phyloP scores from a whole-genome alignment of 306 rosid genomes.

The Ormosia emarginata region DNA sequence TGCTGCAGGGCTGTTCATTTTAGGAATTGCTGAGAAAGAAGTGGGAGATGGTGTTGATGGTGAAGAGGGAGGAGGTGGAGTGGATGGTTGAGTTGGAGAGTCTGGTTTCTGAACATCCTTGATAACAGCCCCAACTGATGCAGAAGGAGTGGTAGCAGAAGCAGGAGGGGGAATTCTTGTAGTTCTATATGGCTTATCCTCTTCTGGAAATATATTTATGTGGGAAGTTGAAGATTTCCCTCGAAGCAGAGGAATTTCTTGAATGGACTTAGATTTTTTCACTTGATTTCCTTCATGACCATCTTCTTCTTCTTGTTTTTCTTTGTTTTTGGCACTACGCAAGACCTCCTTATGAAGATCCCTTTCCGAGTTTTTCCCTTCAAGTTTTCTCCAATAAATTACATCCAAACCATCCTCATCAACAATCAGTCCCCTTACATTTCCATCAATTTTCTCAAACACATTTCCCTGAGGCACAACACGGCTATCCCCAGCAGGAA shows the following conservation, averaged over 20 bases:
- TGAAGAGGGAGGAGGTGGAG: conserved; percentile 36
- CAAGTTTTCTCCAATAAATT: conserved; percentile 81
- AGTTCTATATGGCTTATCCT: conserved; percentile 17
- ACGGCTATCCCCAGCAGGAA: conserved; percentile 24
- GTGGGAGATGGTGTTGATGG: conserved; percentile 10
- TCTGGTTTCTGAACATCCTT: conserved; percentile 34
- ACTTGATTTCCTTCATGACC: conserved; percentile 14
- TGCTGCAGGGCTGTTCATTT: neutral
- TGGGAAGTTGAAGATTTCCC: conserved; percentile 81
- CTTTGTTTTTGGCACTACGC: neutral
- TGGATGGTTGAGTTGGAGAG: conserved; percentile 25
- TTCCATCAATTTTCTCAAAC: conserved; percentile 47
- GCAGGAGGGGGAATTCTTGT: neutral
- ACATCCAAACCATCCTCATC: conserved; percentile 96
- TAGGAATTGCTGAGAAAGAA: conserved; percentile 32
- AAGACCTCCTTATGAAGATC: conserved; percentile 35
- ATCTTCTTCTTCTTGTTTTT: neutral
- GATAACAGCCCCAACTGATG: conserved; percentile 9
- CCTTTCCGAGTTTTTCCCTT: conserved; percentile 38
- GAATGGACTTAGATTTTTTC: conserved; percentile 33
- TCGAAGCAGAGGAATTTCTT: conserved; percentile 77
- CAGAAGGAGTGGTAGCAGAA: neutral
- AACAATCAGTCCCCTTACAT: conserved; percentile 61
- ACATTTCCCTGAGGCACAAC: conserved; percentile 32
- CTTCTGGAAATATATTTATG: conserved; percentile 21